Percentiles rank a stretch among this genome's conserved stretches.
phyloP scores from a whole-genome alignment of 148 eudicot genomes.

The Hydrangea macrophylla region DNA sequence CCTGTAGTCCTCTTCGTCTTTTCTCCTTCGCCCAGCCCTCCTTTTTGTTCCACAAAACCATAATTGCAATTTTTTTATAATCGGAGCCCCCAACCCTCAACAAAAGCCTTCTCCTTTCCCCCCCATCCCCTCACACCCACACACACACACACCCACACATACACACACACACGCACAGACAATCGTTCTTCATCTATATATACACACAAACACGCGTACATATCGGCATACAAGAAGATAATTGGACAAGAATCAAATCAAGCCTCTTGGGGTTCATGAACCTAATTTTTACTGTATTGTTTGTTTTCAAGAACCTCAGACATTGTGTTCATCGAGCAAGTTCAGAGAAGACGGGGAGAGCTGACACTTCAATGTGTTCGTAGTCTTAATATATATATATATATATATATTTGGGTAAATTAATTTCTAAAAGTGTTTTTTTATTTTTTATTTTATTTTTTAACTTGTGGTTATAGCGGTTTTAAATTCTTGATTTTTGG shows the following conservation, averaged over 20 bases:
- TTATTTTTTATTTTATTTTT: too few relatives aligned
- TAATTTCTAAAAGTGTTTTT: constrained; percentile 1
- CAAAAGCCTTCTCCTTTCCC: too few relatives aligned
- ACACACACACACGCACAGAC: too few relatives aligned
- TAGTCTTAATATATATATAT: not conserved
- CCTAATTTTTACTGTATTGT: not conserved
- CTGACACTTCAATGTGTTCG: constrained; percentile 6
- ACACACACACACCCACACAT: too few relatives aligned
- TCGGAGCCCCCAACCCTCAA: too few relatives aligned
- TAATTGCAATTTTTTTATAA: not conserved
- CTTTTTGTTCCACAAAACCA: not conserved
- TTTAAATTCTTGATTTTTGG: too few relatives aligned
- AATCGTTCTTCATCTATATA: not conserved
- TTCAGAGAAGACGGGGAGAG: not conserved
- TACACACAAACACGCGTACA: too few relatives aligned
- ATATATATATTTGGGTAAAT: not conserved
- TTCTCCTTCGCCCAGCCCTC: too few relatives aligned
- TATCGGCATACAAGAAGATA: not conserved
- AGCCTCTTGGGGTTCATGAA: not conserved
- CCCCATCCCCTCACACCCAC: too few relatives aligned
- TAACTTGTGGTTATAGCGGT: constrained; percentile 14
- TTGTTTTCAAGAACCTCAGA: not conserved
- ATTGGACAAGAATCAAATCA: constrained; percentile 6
- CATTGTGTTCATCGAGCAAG: not conserved
- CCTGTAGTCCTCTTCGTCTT: too few relatives aligned